phyloP scores from a whole-genome alignment of 2,329 filamentous ascomycete species.

The Grosmannia penicillata region DNA sequence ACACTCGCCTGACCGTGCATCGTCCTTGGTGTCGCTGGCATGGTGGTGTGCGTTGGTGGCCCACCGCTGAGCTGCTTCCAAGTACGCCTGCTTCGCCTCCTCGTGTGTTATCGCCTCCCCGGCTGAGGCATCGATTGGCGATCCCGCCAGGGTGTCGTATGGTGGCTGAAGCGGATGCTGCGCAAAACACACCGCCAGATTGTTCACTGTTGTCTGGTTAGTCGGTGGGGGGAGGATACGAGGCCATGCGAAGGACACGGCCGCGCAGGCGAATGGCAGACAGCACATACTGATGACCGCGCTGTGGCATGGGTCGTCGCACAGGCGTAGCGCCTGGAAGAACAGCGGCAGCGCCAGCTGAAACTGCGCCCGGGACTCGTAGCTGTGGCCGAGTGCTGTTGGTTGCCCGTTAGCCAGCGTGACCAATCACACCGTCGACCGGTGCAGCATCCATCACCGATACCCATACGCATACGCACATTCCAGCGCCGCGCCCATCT shows the following conservation, averaged over 20 bases:
- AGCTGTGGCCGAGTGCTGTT: slow-evolving; percentile 58
- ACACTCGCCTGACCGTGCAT: slow-evolving; percentile 61
- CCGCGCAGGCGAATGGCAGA: neutral
- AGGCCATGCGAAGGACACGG: neutral
- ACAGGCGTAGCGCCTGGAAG: slow-evolving; percentile 65
- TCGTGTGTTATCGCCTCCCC: neutral
- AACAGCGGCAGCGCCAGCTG: slow-evolving; percentile 77
- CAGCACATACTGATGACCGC: slow-evolving; percentile 53
- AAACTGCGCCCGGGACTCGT: slow-evolving; percentile 58
- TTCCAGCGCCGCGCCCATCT: slow-evolving; percentile 63
- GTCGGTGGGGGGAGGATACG: neutral
- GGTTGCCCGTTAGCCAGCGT: slow-evolving; percentile 5
- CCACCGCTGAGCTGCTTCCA: slow-evolving; percentile 64
- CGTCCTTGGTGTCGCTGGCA: slow-evolving; percentile 47
- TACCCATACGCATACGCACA: no score
- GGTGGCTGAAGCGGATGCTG: slow-evolving; percentile 39
- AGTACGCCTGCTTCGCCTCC: slow-evolving; percentile 43
- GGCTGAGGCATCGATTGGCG: slow-evolving; percentile 3
- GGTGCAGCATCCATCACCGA: no score
- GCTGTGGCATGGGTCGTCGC: slow-evolving; percentile 55
- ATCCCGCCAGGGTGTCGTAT: slow-evolving; percentile 17
- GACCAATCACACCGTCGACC: no score
- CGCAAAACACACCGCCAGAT: slow-evolving; percentile 58
- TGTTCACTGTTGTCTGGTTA: slow-evolving; percentile 48
- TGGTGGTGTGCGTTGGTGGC: slow-evolving; percentile 60